Percentiles rank a stretch among this genome's conserved stretches.
Conservation (phyloP, 2,329 filamentous ascomycete genomes). For the Colletotrichum paranaense region DNA sequence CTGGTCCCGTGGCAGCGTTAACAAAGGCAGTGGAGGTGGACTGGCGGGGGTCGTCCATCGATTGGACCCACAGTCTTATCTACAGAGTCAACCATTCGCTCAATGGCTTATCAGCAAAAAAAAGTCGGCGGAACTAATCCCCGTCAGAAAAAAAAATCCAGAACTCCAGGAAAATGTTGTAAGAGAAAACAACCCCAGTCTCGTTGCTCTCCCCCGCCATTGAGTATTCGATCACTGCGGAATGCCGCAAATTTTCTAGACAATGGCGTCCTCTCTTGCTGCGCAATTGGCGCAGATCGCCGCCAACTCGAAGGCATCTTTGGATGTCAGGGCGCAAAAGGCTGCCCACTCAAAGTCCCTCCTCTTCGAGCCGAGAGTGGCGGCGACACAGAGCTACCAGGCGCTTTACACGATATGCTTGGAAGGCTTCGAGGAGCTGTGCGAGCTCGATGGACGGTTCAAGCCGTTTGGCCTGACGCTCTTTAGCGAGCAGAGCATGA, state of each 20-base stretch:
- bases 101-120: conserved; percentile 37
- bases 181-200: conserved; percentile 11
- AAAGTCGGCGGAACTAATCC: conserved; percentile 39
- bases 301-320: conserved; percentile 86
- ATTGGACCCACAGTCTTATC: conserved; percentile 22
- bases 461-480: conserved; percentile 78
- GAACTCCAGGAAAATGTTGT: conserved; percentile 36
- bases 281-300: conserved; percentile 95
- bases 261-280: conserved; percentile 87
- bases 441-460: conserved; percentile 86
- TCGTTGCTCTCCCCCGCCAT: conserved; percentile 33
- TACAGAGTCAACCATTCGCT: conserved; percentile 33
- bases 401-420: conserved; percentile 87
- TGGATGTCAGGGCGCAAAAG: conserved; percentile 94
- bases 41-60: background rate
- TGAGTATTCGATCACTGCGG: conserved; percentile 28
- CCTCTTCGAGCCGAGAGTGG: conserved; percentile 88
- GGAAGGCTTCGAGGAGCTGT: conserved; percentile 92
- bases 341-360: conserved; percentile 92
- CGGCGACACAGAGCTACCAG: conserved; percentile 89
- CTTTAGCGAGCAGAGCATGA: conserved; percentile 94
- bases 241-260: conserved; percentile 34
- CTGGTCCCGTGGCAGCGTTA: background rate
- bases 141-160: conserved; percentile 42
- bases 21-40: background rate